Evolutionary conservation across 805 yeast species (phyloP).

Genomic region (Sugiyamaella floridensis): DNA sequence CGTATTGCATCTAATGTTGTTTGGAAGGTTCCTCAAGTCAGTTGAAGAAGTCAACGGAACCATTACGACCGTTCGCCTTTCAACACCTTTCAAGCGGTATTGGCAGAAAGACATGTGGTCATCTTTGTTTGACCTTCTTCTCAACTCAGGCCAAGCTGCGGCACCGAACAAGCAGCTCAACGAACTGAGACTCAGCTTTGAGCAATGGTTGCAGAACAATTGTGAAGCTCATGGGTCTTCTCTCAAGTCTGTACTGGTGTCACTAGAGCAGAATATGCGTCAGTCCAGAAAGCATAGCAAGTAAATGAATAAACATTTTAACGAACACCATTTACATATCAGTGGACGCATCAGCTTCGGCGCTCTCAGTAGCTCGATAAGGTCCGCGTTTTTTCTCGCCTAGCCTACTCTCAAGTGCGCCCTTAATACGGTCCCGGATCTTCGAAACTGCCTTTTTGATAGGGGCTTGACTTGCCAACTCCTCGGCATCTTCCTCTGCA

Average conservation of each 20-base stretch:
- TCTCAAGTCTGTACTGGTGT: slow-evolving; percentile 15
- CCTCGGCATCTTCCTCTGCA: slow-evolving; percentile 53
- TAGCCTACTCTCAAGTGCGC: background rate
- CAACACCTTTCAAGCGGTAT: slow-evolving; percentile 53
- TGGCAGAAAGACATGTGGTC: slow-evolving; percentile 73
- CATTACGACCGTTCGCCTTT: slow-evolving; percentile 30
- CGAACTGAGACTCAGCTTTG: slow-evolving; percentile 30
- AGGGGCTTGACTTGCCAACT: slow-evolving; percentile 5
- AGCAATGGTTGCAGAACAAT: slow-evolving; percentile 35
- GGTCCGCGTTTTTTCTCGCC: slow-evolving; percentile 14
- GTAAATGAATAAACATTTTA: background rate
- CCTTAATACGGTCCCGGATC: slow-evolving; percentile 1
- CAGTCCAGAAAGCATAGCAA: slow-evolving; percentile 1
- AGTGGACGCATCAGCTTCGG: background rate
- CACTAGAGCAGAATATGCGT: background rate
- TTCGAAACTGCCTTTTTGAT: slow-evolving; percentile 2
- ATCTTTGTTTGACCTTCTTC: slow-evolving; percentile 51
- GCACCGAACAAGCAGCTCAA: slow-evolving; percentile 1
- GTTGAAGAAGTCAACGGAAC: slow-evolving; percentile 20
- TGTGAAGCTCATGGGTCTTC: slow-evolving; percentile 21
- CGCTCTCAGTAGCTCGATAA: slow-evolving; percentile 2
- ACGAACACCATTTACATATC: background rate
- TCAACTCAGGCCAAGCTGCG: slow-evolving; percentile 48
- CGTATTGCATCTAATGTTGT: slow-evolving; percentile 63
- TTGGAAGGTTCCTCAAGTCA: slow-evolving; percentile 56